These are phyloP conservation scores for Apiospora kogelbergensis DNA, from an alignment of 2,329 filamentous ascomycete genomes.

Conservation along the genomic window DNA sequence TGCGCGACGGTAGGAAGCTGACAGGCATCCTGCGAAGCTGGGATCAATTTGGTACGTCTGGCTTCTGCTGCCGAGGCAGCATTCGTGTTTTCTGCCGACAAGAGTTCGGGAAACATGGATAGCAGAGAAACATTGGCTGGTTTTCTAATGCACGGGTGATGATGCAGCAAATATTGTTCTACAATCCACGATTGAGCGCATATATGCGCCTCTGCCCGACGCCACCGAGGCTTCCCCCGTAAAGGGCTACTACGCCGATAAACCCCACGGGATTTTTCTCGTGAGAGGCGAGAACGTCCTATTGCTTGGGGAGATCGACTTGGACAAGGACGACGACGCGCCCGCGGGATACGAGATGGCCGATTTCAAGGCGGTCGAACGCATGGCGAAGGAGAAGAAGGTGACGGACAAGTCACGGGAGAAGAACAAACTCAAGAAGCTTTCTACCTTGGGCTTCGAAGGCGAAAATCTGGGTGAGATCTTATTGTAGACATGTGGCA, in stretches of 20 bases:
- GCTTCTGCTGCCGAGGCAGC: neutral
- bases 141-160: constrained; percentile 6
- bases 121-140: neutral
- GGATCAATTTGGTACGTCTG: constrained; percentile 90
- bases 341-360: constrained; percentile 67
- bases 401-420: constrained; percentile 68
- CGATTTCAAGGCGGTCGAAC: constrained; percentile 68
- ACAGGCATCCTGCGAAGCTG: constrained; percentile 91
- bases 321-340: constrained; percentile 91
- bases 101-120: neutral
- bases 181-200: constrained; percentile 86
- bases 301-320: constrained; percentile 90
- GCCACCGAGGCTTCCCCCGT: constrained; percentile 4
- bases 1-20: constrained; percentile 91
- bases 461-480: constrained; percentile 79
- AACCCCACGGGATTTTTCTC: constrained; percentile 82
- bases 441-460: constrained; percentile 81
- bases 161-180: constrained; percentile 84
- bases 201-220: constrained; percentile 57
- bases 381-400: constrained; percentile 71
- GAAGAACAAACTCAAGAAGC: constrained; percentile 68
- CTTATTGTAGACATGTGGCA: constrained; percentile 47
- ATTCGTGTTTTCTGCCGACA: neutral
- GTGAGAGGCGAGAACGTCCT: constrained; percentile 97
- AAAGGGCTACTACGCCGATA: constrained; percentile 73